phyloP scores from a whole-genome alignment of 495 filamentous ascomycete genomes.

The Aspergillus sparsus region DNA sequence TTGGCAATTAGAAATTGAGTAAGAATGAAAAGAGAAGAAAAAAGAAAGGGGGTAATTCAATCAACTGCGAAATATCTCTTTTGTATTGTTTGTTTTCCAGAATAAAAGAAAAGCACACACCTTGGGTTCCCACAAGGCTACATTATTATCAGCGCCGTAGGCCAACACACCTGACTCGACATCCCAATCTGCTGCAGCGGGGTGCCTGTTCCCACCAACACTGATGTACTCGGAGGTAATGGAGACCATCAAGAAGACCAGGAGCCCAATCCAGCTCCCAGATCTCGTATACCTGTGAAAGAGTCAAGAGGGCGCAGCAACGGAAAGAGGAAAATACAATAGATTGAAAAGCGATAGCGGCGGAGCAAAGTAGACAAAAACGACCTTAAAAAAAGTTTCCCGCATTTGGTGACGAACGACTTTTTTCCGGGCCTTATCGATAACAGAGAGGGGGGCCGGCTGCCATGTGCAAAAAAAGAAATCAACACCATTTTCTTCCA shows the following conservation, averaged over 20 bases:
- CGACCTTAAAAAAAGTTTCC: neutral
- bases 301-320: too few relatives aligned
- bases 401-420: constrained; percentile 16
- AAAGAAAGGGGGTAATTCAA: constrained; percentile 9
- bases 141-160: constrained; percentile 84
- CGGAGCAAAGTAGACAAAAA: neutral
- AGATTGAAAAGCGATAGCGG: neutral
- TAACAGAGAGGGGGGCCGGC: constrained; percentile 32
- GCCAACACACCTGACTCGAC: constrained; percentile 69
- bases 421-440: constrained; percentile 49
- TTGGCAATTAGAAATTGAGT: too few relatives aligned
- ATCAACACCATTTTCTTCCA: constrained; percentile 11
- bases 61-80: constrained; percentile 5
- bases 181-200: constrained; percentile 90
- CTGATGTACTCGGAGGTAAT: constrained; percentile 67
- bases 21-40: constrained; percentile 2
- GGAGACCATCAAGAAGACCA: constrained; percentile 40
- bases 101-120: constrained; percentile 51
- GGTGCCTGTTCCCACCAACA: constrained; percentile 86
- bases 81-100: neutral
- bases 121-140: constrained; percentile 84
- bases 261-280: neutral
- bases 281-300: too few relatives aligned
- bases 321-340: too few relatives aligned
- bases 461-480: constrained; percentile 21